Evolutionary conservation across 805 yeast genomes (phyloP).

Genomic region (Suhomyces prunicola): DNA sequence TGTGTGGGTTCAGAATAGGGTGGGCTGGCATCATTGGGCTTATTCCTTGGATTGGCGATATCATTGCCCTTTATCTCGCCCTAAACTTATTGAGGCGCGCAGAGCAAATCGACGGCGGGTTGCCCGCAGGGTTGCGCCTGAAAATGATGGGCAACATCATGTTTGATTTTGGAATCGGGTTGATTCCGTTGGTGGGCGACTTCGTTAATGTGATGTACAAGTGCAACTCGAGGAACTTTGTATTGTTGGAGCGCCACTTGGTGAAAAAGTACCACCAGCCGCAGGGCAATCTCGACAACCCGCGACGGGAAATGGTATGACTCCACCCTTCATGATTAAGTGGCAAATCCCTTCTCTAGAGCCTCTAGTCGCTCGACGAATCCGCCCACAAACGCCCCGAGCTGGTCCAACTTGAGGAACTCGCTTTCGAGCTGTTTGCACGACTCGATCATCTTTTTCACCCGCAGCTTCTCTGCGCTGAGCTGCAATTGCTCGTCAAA

Average conservation of each 20-base stretch:
- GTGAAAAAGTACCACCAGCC: slow-evolving; percentile 26
- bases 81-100: slow-evolving; percentile 31
- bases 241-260: slow-evolving; percentile 32
- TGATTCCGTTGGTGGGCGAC: slow-evolving; percentile 26
- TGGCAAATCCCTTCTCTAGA: slow-evolving; percentile 14
- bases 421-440: slow-evolving; percentile 53
- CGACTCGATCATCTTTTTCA: slow-evolving; percentile 37
- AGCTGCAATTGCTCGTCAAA: slow-evolving; percentile 22
- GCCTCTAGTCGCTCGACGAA: slow-evolving; percentile 17
- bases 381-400: slow-evolving; percentile 31
- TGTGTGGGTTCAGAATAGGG: slow-evolving; percentile 40
- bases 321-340: not conserved
- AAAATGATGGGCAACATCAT: slow-evolving; percentile 37
- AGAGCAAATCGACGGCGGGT: slow-evolving; percentile 34
- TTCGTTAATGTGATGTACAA: slow-evolving; percentile 21
- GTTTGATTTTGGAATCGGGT: slow-evolving; percentile 40
- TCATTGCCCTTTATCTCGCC: slow-evolving; percentile 29
- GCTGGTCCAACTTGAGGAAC: slow-evolving; percentile 51
- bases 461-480: slow-evolving; percentile 37
- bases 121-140: slow-evolving; percentile 28
- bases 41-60: slow-evolving; percentile 41
- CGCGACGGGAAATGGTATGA: not conserved
- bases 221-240: slow-evolving; percentile 24
- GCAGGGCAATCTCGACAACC: not conserved
- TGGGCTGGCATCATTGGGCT: slow-evolving; percentile 44